phyloP scores from a whole-genome alignment of 441 rosid species.

The Francoa sonchifolia region DNA sequence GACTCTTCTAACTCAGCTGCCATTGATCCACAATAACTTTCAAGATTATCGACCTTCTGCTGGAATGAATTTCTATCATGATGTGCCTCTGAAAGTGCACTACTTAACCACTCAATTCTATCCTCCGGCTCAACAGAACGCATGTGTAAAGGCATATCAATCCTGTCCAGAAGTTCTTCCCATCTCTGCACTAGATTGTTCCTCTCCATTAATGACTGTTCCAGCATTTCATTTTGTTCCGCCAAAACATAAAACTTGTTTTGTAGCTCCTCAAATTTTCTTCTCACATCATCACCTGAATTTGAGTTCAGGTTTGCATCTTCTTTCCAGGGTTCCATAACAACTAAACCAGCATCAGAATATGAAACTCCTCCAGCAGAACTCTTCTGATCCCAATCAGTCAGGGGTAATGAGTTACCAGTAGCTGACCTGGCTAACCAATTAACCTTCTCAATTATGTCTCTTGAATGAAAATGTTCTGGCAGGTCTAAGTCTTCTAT shows the following conservation, averaged over 20 bases:
- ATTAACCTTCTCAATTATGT: conserved; percentile 84
- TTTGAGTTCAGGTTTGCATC: conserved; percentile 48
- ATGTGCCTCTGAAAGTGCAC: conserved; percentile 57
- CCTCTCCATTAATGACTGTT: conserved; percentile 93
- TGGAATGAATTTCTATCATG: conserved; percentile 49
- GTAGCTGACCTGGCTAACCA: conserved; percentile 86
- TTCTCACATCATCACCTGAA: conserved; percentile 69
- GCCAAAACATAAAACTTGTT: conserved; percentile 91
- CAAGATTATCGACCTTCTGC: conserved; percentile 56
- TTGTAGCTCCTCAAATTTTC: conserved; percentile 88
- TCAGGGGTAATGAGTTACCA: conserved; percentile 42
- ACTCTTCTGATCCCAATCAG: conserved; percentile 80
- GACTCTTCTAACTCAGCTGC: conserved; percentile 67
- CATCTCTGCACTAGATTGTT: conserved; percentile 81
- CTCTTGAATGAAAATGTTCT: conserved; percentile 85
- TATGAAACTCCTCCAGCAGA: conserved; percentile 51
- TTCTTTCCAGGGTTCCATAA: conserved; percentile 77
- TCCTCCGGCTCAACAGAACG: conserved; percentile 68
- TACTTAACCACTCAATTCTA: conserved; percentile 84
- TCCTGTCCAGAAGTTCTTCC: conserved; percentile 74
- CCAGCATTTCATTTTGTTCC: conserved; percentile 99
- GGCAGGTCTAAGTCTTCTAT: conserved; percentile 93
- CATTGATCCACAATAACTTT: conserved; percentile 47
- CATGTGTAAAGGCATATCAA: conserved; percentile 66
- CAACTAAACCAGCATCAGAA: conserved; percentile 55